A percentile compares a stretch with the other conserved stretches of the same genome.
These are phyloP conservation scores for Naganishia albida DNA, from an alignment of 1,284 basidiomycete genomes.

Conservation along the genomic window DNA sequence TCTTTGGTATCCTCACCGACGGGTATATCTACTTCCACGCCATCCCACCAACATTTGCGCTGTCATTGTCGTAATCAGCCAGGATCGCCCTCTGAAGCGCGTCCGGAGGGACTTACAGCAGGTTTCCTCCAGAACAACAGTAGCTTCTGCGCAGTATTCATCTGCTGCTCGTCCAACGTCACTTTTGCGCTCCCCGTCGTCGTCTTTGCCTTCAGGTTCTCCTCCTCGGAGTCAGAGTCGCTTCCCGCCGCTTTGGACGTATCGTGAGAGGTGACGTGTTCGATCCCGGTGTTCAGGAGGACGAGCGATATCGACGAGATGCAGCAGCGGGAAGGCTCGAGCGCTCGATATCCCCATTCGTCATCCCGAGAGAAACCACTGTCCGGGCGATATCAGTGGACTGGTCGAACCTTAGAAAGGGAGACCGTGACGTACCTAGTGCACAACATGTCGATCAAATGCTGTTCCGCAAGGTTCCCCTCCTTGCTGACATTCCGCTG, in stretches of 20 bases:
- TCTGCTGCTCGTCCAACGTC: constrained; percentile 84
- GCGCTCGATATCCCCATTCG: constrained; percentile 92
- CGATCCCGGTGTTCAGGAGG: constrained; percentile 92
- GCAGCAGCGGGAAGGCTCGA: constrained; percentile 93
- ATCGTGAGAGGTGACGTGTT: constrained; percentile 34
- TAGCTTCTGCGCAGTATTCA: constrained; percentile 96
- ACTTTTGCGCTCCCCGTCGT: constrained; percentile 61
- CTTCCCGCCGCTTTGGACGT: not conserved
- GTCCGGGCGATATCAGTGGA: constrained; percentile 12
- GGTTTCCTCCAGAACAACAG: constrained; percentile 99
- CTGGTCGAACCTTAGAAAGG: not conserved
- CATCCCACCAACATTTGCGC: constrained; percentile 99
- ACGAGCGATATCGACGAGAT: constrained; percentile 98
- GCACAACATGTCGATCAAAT: constrained; percentile 99
- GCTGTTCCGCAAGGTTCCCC: constrained; percentile 98
- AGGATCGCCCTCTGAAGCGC: not conserved
- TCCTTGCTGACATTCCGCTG: constrained; percentile 99
- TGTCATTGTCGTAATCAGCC: constrained; percentile 49
- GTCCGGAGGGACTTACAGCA: constrained; percentile 65
- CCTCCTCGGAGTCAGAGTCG: constrained; percentile 34
- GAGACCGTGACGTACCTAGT: constrained; percentile 72
- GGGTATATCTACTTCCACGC: constrained; percentile 82
- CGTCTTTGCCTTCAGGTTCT: constrained; percentile 55
- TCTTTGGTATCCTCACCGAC: constrained; percentile 56
- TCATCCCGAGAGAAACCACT: constrained; percentile 96